Evolutionary conservation across 176 grass and related monocot genomes (phyloP).

Genomic region (Eragrostis nindensis): DNA sequence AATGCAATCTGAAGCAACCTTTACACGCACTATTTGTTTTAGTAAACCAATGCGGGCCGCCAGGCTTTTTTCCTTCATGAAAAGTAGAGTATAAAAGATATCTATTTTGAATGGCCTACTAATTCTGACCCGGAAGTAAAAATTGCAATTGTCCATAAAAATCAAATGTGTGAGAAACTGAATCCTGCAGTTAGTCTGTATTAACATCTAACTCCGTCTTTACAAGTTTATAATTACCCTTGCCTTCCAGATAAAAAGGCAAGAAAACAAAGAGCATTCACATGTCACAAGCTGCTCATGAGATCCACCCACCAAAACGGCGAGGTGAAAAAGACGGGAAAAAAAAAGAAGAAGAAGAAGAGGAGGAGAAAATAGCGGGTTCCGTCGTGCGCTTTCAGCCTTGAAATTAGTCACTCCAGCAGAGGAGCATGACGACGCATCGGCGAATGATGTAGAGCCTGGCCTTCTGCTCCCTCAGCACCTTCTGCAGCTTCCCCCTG

Average conservation of each 20-base stretch:
- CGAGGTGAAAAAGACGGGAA: constrained; percentile 35
- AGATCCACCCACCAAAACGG: constrained; percentile 25
- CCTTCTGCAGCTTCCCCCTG: constrained; percentile 48
- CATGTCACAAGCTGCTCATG: constrained; percentile 2
- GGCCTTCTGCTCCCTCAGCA: constrained; percentile 69
- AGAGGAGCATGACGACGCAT: constrained; percentile 73
- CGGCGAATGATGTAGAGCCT: constrained; percentile 73
- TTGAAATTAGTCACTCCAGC: constrained; percentile 53
- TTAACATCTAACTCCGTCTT: constrained; percentile 49
- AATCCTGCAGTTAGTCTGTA: constrained; percentile 29
- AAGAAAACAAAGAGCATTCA: constrained; percentile 46
- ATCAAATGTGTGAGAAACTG: neutral
- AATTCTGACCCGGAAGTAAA: neutral
- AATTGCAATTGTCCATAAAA: neutral
- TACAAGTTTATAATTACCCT: constrained; percentile 40
- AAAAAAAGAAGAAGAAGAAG: neutral
- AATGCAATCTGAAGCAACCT: constrained; percentile 26
- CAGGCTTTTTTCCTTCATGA: constrained; percentile 26
- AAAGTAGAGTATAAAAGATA: constrained; percentile 16
- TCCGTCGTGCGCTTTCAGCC: neutral
- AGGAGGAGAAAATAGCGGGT: neutral
- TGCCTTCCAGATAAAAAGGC: constrained; percentile 34
- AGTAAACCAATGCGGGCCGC: constrained; percentile 29
- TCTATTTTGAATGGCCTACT: neutral
- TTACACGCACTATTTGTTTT: constrained; percentile 1